Evolutionary conservation across 2,329 filamentous ascomycete species (phyloP).

Genomic region (Botrytis fabae): DNA sequence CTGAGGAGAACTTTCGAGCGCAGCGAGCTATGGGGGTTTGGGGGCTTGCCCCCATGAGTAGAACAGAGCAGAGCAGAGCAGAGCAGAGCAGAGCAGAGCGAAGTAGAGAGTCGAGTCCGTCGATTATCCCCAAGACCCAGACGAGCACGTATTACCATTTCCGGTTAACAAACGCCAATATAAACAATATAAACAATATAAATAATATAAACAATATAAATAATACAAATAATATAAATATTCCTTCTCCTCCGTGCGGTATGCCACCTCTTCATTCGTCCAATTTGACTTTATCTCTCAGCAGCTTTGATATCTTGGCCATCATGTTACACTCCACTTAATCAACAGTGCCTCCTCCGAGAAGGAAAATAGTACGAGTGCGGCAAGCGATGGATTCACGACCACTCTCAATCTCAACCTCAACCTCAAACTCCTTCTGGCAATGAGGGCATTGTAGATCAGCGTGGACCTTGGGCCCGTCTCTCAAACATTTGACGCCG

Average conservation of each 20-base stretch:
- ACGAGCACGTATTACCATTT: not conserved
- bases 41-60: too few relatives aligned
- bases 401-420: not conserved
- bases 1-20: too few relatives aligned
- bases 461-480: not conserved
- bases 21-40: too few relatives aligned
- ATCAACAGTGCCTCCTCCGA: not conserved
- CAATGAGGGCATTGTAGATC: slow-evolving; percentile 4
- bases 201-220: too few relatives aligned
- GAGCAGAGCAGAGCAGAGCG: not conserved
- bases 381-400: slow-evolving; percentile 6
- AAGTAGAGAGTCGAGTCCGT: not conserved
- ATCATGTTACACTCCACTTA: not conserved
- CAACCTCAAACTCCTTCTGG: not conserved
- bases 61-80: too few relatives aligned
- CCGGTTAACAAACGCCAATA: too few relatives aligned
- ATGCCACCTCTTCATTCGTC: not conserved
- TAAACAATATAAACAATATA: too few relatives aligned
- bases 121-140: not conserved
- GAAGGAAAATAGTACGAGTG: not conserved
- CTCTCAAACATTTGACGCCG: slow-evolving; percentile 6
- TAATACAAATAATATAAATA: too few relatives aligned
- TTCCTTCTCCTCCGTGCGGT: not conserved
- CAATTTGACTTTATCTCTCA: not conserved
- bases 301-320: not conserved